A percentile compares a stretch with the other conserved stretches of the same genome.
Conservation (phyloP, 2,329 filamentous ascomycete genomes). For the Sclerotinia subarctica region DNA sequence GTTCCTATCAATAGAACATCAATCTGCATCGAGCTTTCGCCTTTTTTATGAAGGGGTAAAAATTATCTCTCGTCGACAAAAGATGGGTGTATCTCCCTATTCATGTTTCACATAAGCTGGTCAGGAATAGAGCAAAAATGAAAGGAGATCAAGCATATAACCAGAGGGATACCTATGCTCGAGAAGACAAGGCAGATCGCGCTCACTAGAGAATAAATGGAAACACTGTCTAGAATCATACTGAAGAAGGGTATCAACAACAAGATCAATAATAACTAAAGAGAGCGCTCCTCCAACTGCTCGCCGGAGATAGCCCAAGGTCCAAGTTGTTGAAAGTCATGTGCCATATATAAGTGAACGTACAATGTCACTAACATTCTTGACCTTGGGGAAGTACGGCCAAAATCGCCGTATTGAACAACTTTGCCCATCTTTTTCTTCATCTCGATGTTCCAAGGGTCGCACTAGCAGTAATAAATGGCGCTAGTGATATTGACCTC, state of each 20-base stretch:
- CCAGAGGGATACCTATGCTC: not conserved
- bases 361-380: not conserved
- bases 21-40: not conserved
- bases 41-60: not conserved
- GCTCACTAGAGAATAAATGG: not conserved
- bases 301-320: no score
- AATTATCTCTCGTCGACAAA: not conserved
- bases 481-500: not conserved
- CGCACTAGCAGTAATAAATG: not conserved
- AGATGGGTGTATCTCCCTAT: not conserved
- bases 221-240: not conserved
- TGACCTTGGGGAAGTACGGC: not conserved
- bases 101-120: not conserved
- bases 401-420: not conserved
- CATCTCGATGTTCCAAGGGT: not conserved
- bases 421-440: not conserved
- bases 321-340: not conserved
- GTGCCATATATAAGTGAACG: not conserved
- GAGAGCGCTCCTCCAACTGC: not conserved
- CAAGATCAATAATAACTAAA: not conserved
- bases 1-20: not conserved
- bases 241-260: not conserved
- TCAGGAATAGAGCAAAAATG: not conserved
- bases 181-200: not conserved
- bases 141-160: not conserved